These are phyloP conservation scores for Thraustotheca clavata DNA, from an alignment of 352 stramenopile species.

Conservation along the genomic window DNA sequence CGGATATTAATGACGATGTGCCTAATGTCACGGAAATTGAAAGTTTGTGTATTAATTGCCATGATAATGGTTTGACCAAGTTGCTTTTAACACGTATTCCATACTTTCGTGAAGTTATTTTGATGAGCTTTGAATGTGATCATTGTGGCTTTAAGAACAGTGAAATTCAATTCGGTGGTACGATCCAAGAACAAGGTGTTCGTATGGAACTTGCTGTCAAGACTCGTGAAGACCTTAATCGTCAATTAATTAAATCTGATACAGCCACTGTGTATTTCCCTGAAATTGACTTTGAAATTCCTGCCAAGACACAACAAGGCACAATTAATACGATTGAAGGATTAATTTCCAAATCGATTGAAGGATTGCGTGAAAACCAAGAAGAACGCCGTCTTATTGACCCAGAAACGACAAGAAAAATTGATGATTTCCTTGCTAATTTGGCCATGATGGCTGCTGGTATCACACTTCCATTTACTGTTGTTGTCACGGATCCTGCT, in stretches of 20 bases:
- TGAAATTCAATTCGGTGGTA: constrained; percentile 58
- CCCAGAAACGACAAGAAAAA: constrained; percentile 57
- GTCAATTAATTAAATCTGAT: constrained; percentile 88
- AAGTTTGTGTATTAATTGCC: constrained; percentile 88
- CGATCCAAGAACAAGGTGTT: constrained; percentile 56
- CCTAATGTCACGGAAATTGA: constrained; percentile 53
- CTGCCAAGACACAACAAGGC: constrained; percentile 70
- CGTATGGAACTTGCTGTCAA: constrained; percentile 47
- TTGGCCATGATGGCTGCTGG: constrained; percentile 55
- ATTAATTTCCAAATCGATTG: constrained; percentile 38
- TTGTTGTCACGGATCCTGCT: constrained; percentile 81
- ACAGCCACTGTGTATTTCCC: constrained; percentile 64
- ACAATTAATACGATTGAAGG: constrained; percentile 85
- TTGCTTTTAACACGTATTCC: constrained; percentile 90
- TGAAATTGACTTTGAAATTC: constrained; percentile 87
- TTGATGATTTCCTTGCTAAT: constrained; percentile 76
- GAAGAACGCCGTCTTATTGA: constrained; percentile 73
- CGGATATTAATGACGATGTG: constrained; percentile 35
- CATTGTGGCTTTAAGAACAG: constrained; percentile 79
- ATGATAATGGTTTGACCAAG: constrained; percentile 75
- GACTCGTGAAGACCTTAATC: constrained; percentile 64
- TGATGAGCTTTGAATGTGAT: constrained; percentile 90
- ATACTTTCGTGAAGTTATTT: constrained; percentile 91
- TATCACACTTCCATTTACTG: constrained; percentile 64
- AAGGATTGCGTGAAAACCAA: constrained; percentile 66